Evolutionary conservation across 805 yeast species (phyloP).

Genomic region (Starmerella potacharoeniae): DNA sequence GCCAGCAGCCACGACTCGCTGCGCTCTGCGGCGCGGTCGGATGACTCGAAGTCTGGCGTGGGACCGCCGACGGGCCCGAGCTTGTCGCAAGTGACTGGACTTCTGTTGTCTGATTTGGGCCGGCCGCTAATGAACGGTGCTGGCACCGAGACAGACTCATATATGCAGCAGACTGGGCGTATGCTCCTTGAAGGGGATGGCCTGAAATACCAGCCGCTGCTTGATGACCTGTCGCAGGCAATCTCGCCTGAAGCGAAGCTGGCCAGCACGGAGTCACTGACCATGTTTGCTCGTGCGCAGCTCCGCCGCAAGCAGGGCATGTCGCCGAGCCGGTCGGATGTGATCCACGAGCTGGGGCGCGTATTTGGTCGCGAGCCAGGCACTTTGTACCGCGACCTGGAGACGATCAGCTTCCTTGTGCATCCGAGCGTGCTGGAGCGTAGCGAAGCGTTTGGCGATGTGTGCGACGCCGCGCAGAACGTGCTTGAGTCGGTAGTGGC

Average conservation of each 20-base stretch:
- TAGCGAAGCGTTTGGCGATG: conserved; percentile 31
- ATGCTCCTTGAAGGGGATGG: conserved; percentile 25
- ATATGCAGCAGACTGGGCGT: conserved; percentile 25
- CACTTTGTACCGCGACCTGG: conserved; percentile 29
- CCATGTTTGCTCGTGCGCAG: conserved; percentile 10
- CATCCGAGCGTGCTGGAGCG: conserved; percentile 25
- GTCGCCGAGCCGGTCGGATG: conserved; percentile 24
- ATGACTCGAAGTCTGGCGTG: not conserved
- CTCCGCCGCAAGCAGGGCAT: not conserved
- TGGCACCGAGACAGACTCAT: conserved; percentile 30
- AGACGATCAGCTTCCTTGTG: conserved; percentile 28
- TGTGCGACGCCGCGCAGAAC: conserved; percentile 27
- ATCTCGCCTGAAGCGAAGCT: conserved; percentile 19
- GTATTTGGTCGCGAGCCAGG: conserved; percentile 25
- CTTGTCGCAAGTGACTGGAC: conserved; percentile 15
- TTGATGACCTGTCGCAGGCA: conserved; percentile 19
- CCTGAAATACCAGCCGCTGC: conserved; percentile 14
- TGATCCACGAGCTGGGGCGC: conserved; percentile 28
- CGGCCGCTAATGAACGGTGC: conserved; percentile 18
- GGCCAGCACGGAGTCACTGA: conserved; percentile 12
- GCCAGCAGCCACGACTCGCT: conserved; percentile 17
- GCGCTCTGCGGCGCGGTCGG: not conserved
- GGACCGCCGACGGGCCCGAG: conserved; percentile 16
- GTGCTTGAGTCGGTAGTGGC: conserved; percentile 20
- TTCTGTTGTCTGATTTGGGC: conserved; percentile 28